Base-by-base conservation (phyloP, 2,329 filamentous ascomycete genomes). In the Lasiodiplodia citricola region DNA sequence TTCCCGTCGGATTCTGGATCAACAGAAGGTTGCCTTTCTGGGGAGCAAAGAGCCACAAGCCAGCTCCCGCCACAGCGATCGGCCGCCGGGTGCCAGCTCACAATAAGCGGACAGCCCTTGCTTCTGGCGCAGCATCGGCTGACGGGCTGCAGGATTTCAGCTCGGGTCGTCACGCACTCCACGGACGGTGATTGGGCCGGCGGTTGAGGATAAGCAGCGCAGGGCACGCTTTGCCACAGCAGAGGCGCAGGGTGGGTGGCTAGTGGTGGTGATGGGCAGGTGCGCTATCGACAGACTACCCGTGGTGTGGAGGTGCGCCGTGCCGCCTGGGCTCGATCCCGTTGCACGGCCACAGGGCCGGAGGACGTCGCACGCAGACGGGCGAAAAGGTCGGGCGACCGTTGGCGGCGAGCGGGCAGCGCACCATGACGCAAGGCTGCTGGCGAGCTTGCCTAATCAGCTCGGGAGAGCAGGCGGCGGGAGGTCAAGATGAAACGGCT, bases 21-120 rank as follows among this genome's bases (percentile, higher is more conserved):
- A 37, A 54, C 60, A 52, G 44, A 21, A 28, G 38, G 21, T 41
- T 62, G 38, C 57, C 57, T 23, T 47, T 50, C n/a, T n/a, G 38
- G 41, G 47, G 47, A 64, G 60, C 47, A 64, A 31, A 31, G 60
- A 64, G 60, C 60, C 60, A 64, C 60, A 64, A 44, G 44, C 37
- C 47, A 64, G 60, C 60, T 64, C 47, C 60, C 60, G 60, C 60
- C 60, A 64, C 60, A 64, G 60, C 60, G 60, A 64, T 64, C 44
- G 60, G 60, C 60, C 31, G 60, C 28, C 44, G 28, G 60, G 60
- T 64, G 60, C 44, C 60, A 64, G 44, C 58, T 50, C 60, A 52
- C 28, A 52, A 25, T 18, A 38, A 64, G 44, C 41, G 60, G 60
- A 18, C 31, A 31, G 18, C 60, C 60, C 60, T 64, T 64, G 60